Evolutionary conservation across 352 stramenopile species (phyloP), one percentile per base, ranked within the genome.

Genomic region (Phytophthora ramorum): DNA sequence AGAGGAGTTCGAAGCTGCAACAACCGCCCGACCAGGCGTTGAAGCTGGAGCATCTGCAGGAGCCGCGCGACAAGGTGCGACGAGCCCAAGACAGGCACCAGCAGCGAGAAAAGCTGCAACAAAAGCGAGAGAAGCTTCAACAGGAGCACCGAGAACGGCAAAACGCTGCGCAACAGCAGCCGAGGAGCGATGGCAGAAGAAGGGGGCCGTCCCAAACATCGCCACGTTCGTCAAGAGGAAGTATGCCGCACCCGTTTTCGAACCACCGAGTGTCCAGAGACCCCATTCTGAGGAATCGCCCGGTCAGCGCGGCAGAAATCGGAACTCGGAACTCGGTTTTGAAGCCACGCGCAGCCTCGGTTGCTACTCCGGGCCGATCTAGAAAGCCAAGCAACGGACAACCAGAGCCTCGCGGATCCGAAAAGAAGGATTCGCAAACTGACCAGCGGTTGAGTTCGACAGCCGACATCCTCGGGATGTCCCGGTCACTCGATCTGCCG

Each of bases 391-490:
- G 45, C 35, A 45, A 8, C 12, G 57, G 50, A 20, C 47, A 63
- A 8, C 9, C 32, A 7, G 63, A 69, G 43, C 53, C 44, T 43
- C 38, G 40, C 8, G 26, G 43, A 43, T 62, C 45, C 35, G 50
- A 75, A 55, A 64, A 72, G 44, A 69, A 71, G 50, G 43, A 16
- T 32, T 10, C 37, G n/a, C 50, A 47, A 45, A 48, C 50, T 34
- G 50, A 38, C 14, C 41, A 52, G 17, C 62, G 67, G 2, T 47
- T 66, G 37, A 73, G 34, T 13, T 67, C 69, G 17, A 73, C 69
- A n/a, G 63, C 69, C 12, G 63, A 73, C 12, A 76, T 73, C 53
- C 53, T 73, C 16, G 69, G 64, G 1, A 66, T 73, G 53, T 71
- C 58, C 16, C 54, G 54, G 32, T 53, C 48, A 8, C 41, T 73